Base-by-base conservation (phyloP, 257 asterid genomes). In the Ilex aquifolium region DNA sequence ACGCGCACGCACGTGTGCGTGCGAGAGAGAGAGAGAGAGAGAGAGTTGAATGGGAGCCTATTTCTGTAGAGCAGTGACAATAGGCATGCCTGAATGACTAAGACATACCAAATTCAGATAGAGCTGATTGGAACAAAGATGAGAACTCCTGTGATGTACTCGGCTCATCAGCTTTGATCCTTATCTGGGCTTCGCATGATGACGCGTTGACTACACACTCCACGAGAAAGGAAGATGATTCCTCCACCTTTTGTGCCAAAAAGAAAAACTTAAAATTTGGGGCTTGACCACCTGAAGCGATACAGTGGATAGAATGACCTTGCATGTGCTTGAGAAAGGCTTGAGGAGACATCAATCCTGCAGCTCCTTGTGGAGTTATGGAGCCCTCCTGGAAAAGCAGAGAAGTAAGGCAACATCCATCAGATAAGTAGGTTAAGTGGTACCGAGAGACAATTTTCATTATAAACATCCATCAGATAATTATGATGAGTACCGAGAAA, bases 221-320 rank as follows among this genome's bases (percentile, higher is more conserved):
- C 32, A 85, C 91, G 12, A 90, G 95, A 77, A 82, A 93, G 42
- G 82, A 77, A 3, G 85, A 72, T 1, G 87, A 54, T 53, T 78
- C 95, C 36, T 83, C 89, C 39, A 79, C 92, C 61, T 85, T 85
- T 61, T 86, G 96, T 36, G 93, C 95, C 14, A 82, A 78, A 88
- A 93, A 88, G 82, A 93, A 93, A 87, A 85, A 90, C 84, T 90
- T 90, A 14, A 85, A 90, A 70, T 87, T 88, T 0, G 99, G 97
- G 13, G 97, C 84, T 65, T 90, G 99, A 55, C 97, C 96, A 52
- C 99, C 99, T 10, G 99, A 93, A 53, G 99, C 97, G 64, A 93
- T 80, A 85, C 99, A 93, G 80, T 81, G 81, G 69, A 93, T 81
- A 27, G 83, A 82, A 65, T 87, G 85, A 65, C 76, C 69, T 76